A percentile compares a stretch with the other conserved stretches of the same genome.
Conservation (phyloP, 495 filamentous ascomycete species). For the Tuber calosporum region DNA sequence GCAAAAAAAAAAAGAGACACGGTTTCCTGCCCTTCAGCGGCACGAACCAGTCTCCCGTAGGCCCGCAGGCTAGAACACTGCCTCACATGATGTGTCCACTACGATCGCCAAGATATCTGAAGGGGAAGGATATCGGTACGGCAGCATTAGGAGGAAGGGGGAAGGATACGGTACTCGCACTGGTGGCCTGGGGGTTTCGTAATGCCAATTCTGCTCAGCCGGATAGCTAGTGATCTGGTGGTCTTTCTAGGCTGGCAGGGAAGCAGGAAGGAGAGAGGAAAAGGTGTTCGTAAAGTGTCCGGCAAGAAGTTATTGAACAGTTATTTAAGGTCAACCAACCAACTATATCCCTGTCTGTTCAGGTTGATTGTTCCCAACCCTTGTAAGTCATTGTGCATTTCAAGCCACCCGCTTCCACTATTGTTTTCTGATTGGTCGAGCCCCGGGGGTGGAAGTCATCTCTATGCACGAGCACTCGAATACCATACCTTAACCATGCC, state of each 20-base stretch:
- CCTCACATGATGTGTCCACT: neutral
- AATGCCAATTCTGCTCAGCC: neutral
- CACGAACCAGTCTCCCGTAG: neutral
- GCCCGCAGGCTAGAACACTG: neutral
- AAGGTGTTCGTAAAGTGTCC: neutral
- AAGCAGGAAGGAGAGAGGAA: neutral
- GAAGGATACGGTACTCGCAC: neutral
- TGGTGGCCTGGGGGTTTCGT: neutral
- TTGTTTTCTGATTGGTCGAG: neutral
- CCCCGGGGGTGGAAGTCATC: neutral
- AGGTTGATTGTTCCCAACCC: too few species aligned
- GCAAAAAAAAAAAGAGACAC: neutral
- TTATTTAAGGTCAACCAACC: too few species aligned
- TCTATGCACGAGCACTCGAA: too few species aligned
- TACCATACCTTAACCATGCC: neutral
- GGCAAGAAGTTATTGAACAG: too few species aligned
- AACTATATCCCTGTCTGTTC: too few species aligned
- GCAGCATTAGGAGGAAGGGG: neutral
- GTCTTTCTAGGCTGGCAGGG: neutral
- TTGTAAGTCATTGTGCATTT: too few species aligned
- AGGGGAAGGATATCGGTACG: too few species aligned
- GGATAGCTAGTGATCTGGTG: neutral
- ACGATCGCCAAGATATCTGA: neutral
- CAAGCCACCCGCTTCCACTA: neutral
- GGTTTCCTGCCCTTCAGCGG: neutral